Evolutionary conservation across 768 basidiomycete species (phyloP).

Genomic region (Lentinula sp.): DNA sequence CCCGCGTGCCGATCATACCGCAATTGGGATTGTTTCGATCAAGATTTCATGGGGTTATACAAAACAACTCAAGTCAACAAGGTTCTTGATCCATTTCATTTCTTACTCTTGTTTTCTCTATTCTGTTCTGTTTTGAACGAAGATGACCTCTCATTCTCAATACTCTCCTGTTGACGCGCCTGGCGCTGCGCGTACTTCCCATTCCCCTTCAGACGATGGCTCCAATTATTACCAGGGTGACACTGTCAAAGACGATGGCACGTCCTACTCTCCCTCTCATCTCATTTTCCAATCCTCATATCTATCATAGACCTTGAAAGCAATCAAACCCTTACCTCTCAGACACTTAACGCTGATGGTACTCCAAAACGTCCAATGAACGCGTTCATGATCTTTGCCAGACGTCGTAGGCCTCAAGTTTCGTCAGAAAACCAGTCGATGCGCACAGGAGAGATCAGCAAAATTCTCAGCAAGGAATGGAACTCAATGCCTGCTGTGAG

Average conservation of each 20-base stretch:
- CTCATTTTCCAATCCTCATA: slow-evolving; percentile 8
- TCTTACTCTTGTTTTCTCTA: neutral
- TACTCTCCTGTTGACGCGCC: slow-evolving; percentile 1
- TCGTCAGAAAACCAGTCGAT: slow-evolving; percentile 83
- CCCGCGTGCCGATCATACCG: slow-evolving; percentile 5
- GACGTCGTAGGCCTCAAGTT: slow-evolving; percentile 76
- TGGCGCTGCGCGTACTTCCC: slow-evolving; percentile 35
- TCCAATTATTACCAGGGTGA: slow-evolving; percentile 27
- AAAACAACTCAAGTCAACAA: neutral
- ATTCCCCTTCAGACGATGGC: slow-evolving; percentile 55
- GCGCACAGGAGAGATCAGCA: slow-evolving; percentile 88
- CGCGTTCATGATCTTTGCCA: slow-evolving; percentile 91
- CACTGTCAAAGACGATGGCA: slow-evolving; percentile 43
- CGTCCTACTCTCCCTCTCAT: slow-evolving; percentile 11
- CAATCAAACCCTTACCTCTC: slow-evolving; percentile 38
- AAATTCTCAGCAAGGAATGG: slow-evolving; percentile 85
- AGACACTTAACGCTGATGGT: slow-evolving; percentile 80
- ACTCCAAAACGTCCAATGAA: slow-evolving; percentile 92
- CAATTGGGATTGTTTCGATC: neutral
- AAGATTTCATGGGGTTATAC: neutral
- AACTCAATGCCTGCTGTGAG: slow-evolving; percentile 69
- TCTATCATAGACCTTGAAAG: slow-evolving; percentile 15
- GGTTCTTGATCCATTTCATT: slow-evolving; percentile 3
- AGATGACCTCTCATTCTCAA: slow-evolving; percentile 1
- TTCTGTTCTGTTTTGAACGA: neutral